These are phyloP conservation scores for Aspergillus leporis DNA, from an alignment of 495 filamentous ascomycete genomes.

Conservation along the genomic window DNA sequence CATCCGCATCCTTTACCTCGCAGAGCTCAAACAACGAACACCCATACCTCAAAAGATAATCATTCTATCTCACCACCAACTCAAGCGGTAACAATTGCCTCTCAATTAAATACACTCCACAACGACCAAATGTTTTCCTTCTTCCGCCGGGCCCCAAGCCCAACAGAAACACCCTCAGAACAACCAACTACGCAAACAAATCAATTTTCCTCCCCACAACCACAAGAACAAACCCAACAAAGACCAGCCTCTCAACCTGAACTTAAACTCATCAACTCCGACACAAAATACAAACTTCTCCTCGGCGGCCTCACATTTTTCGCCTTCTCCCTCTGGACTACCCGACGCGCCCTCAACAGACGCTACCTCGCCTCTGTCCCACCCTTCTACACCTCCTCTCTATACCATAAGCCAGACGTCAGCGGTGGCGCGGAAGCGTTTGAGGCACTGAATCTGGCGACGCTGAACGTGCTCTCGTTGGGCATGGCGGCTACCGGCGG, in stretches of 20 bases:
- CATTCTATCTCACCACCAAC: neutral
- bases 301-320: constrained; percentile 73
- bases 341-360: constrained; percentile 63
- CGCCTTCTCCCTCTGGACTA: constrained; percentile 64
- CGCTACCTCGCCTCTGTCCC: constrained; percentile 57
- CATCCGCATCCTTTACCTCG: neutral
- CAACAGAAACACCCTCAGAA: constrained; percentile 23
- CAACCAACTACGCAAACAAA: constrained; percentile 2
- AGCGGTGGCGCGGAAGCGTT: constrained; percentile 66
- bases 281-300: constrained; percentile 55
- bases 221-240: constrained; percentile 10
- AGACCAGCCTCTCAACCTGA: constrained; percentile 3
- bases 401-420: constrained; percentile 40
- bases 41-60: neutral
- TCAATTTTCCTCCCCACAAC: constrained; percentile 4
- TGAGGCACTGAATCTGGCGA: constrained; percentile 80
- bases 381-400: constrained; percentile 64
- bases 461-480: constrained; percentile 72
- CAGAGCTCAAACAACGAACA: neutral
- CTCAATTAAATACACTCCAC: neutral
- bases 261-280: constrained; percentile 17
- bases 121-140: constrained; percentile 14
- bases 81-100: neutral
- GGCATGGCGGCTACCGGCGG: constrained; percentile 69
- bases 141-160: constrained; percentile 15